Evolutionary conservation across 768 basidiomycete species (phyloP).

Genomic region (Podaxis sp.): DNA sequence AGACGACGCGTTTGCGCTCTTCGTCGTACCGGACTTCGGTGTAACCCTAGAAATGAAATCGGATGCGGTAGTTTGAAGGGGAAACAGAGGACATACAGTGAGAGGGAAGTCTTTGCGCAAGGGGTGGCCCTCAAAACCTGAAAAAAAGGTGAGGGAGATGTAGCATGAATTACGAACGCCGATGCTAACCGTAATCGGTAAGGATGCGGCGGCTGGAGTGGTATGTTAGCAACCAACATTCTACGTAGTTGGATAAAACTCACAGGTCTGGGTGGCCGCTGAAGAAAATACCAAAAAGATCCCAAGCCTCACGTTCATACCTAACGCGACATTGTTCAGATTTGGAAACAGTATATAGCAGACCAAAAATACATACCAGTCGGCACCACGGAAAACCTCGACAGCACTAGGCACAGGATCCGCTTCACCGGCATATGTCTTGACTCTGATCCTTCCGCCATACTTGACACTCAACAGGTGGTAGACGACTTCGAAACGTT

Average conservation of each 20-base stretch:
- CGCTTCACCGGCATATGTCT: constrained; percentile 94
- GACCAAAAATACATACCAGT: constrained; percentile 62
- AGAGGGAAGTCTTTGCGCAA: constrained; percentile 98
- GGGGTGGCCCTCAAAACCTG: constrained; percentile 96
- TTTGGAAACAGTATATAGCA: neutral
- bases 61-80: neutral
- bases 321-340: constrained; percentile 32
- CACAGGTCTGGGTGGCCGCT: constrained; percentile 94
- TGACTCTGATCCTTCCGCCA: constrained; percentile 88
- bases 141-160: constrained; percentile 13
- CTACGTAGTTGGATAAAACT: constrained; percentile 30
- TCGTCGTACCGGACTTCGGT: constrained; percentile 98
- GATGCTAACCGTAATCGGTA: constrained; percentile 87
- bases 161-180: constrained; percentile 1
- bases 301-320: constrained; percentile 99
- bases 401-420: constrained; percentile 85
- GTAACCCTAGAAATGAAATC: constrained; percentile 69
- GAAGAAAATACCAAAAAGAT: constrained; percentile 97
- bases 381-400: constrained; percentile 84
- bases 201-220: constrained; percentile 83
- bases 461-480: constrained; percentile 82
- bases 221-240: constrained; percentile 18
- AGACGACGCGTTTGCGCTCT: constrained; percentile 94
- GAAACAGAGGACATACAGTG: constrained; percentile 56
- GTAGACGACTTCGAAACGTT: constrained; percentile 97